Evolutionary conservation across 2,329 filamentous ascomycete species (phyloP), one percentile per base, ranked within the genome.

Genomic region (Penicillium nordicum): DNA sequence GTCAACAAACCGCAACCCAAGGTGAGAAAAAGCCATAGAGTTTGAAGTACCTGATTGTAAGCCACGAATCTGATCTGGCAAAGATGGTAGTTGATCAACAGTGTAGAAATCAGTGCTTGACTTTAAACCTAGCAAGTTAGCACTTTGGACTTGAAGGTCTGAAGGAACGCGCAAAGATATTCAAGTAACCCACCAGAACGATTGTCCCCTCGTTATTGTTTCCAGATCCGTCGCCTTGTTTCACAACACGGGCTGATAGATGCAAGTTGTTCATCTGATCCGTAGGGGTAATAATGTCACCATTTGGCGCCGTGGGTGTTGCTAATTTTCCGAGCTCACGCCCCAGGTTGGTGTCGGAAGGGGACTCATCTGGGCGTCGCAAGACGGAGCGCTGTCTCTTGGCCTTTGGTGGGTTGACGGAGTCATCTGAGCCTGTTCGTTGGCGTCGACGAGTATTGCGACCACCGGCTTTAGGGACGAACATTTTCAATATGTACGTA

Each of bases 91-190:
- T 73, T 92, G 92, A 74, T 88, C 90, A 60, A 96, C 89, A 42
- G 84, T 88, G 72, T 94, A 97, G 61, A 90, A 89, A 70, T 87
- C 86, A 68, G 90, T 96, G 69, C 86, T 90, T 38, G 90, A 90
- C 89, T 95, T 53, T 18, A 50, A 38, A 42, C 29, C 6, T 53
- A 34, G 14, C 6, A 40, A 14, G 50, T 66, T 54, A 65, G 59
- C 43, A 34, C 16, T 50, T 45, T 43, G 21, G 47, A 32, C 38
- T 47, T 44, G 34, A 29, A 46, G 27, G 14, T 25, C 49, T 25
- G 23, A 50, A 37, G 37, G 45, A 46, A 46, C n/a, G 63, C 57
- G 37, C 55, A 50, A 49, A 36, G 21, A 50, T 14, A 27, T 36
- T 9, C 29, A 6, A 6, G 12, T 16, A 30, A 63, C 67, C 57